Base-by-base conservation (phyloP, 78 protist genomes). In the Speleostelium caveatum region DNA sequence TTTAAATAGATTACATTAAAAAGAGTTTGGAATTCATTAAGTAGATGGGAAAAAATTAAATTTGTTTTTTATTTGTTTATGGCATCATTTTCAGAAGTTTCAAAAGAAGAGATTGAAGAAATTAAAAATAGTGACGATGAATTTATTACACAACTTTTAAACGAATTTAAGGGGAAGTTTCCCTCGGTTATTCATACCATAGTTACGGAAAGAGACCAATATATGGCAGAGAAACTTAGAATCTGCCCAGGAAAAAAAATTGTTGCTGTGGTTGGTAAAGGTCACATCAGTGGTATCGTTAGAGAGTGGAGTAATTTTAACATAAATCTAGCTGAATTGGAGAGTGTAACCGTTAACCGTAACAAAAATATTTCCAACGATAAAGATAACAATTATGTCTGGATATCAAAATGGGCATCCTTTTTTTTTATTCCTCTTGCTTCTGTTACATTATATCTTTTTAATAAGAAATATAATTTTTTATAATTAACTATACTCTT, bases 161-260 rank as follows among this genome's bases (percentile, higher is more conserved):
- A 83, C n/a, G 91, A 83, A 59, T 83, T 83, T 58, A 61, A 63
- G 21, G 91, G 41, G 38, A 73, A 73, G 30, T 83, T 83, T 35
- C 91, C 91, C 0, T 83, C 91, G 0, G 91, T 83, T 0, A 72
- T 83, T 30, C 91, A 69, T 17, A 69, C 91, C 12, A 83, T 83
- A 6, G 91, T 83, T 7, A 83, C 91, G 7, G 91, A 83, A 71
- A 26, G 91, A n/a, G 91, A 83, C 35, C 91, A 83, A 58, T 83
- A 83, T 59, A 83, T 83, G 91, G 91, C 91, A 10, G 91, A 77
- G 10, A 19, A 67, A 21, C 76, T 83, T 30, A 33, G 91, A 60
- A 35, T 83, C 33, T 83, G 80, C 59, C 91, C 77, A 12, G 91
- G 91, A 14, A 53, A 60, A n/a, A 83, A 83, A 53, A 83, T 83